Evolutionary conservation across 2,329 filamentous ascomycete genomes (phyloP), one percentile per base, ranked within the genome.

Genomic region (Pseudocercospora fijiensis): DNA sequence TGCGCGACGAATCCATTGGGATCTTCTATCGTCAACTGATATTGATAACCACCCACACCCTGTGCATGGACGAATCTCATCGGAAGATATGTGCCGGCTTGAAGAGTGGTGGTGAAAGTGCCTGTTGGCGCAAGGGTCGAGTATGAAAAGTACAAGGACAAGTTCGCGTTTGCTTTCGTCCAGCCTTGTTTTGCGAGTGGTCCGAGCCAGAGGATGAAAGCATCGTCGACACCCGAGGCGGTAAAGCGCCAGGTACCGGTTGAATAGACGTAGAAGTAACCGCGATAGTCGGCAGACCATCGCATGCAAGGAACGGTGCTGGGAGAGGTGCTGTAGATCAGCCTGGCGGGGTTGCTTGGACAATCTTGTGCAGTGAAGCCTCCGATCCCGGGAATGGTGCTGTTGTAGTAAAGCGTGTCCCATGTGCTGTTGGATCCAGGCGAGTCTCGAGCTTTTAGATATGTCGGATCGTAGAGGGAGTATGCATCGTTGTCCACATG

Each of bases 261-360:
- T 3, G 49, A 37, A 41, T 62, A 60, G 10, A 60, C 52, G n/a
- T 45, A 65, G n/a, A 67, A 27, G n/a, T 63, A 67, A 13, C 58
- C 61, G 6, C 65, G 62, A 51, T 65, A 58, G 47, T 58, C 52
- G 65, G 52, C 11, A 27, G 8, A 24, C 62, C 65, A 22, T 55
- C 65, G 57, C 10, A 33, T 11, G 45, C 65, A 67, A 10, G 55
- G 49, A 13, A 64, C 57, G 5, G 65, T 43, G 24, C 33, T 52
- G 2, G 22, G 26, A 26, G 53, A 24, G 18, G 41, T 51, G 53
- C 58, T 60, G 52, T 60, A 37, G 13, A 56, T 60, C 20, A 61
- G n/a, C 45, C 57, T 62, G 3, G 20, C 30, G 47, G 13, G 45
- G 11, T 41, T 41, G 49, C 27, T 47, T 6, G 62, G 30, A 27